Conservation (phyloP, 1,139 yeast genomes). For the Ashbya aceris region DNA sequence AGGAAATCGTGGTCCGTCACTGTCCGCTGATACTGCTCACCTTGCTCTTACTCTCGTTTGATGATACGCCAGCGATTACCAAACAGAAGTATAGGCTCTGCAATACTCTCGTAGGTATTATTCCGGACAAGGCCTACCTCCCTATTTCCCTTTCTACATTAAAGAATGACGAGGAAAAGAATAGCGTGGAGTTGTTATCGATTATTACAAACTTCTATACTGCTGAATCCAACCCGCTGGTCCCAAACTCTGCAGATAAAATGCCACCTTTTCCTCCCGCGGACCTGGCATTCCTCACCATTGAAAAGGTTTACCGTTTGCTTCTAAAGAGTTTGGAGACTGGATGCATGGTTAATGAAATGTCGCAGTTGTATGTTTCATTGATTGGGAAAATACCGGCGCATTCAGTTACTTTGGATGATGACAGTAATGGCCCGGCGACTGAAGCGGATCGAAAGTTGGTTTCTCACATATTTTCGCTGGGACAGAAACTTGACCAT, state of each 20-base stretch:
- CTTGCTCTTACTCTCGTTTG: slow-evolving; percentile 27
- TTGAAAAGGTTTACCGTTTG: slow-evolving; percentile 32
- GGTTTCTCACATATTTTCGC: slow-evolving; percentile 19
- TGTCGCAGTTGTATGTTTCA: slow-evolving; percentile 36
- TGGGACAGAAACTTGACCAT: slow-evolving; percentile 22
- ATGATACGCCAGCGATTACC: slow-evolving; percentile 3
- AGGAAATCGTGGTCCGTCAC: slow-evolving; percentile 72
- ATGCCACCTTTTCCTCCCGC: slow-evolving; percentile 38
- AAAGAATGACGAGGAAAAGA: slow-evolving; percentile 11
- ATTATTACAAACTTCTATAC: slow-evolving; percentile 31
- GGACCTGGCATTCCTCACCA: slow-evolving; percentile 37
- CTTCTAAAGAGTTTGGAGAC: slow-evolving; percentile 28
- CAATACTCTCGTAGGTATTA: slow-evolving; percentile 36
- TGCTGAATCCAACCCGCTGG: slow-evolving; percentile 16
- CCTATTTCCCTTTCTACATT: slow-evolving; percentile 37
- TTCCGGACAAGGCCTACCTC: slow-evolving; percentile 52
- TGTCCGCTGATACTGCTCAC: slow-evolving; percentile 60
- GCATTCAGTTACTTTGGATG: slow-evolving; percentile 14
- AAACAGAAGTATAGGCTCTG: slow-evolving; percentile 21
- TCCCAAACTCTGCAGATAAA: slow-evolving; percentile 11
- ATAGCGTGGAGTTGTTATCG: slow-evolving; percentile 20
- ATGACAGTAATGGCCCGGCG: slow-evolving; percentile 25
- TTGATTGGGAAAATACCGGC: slow-evolving; percentile 43
- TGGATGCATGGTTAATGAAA: slow-evolving; percentile 20
- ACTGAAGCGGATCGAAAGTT: slow-evolving; percentile 18